Percentiles rank a stretch among this genome's conserved stretches.
These are phyloP conservation scores for Chenopodium berlandieri DNA, from an alignment of 148 eudicot species.

Conservation along the genomic window DNA sequence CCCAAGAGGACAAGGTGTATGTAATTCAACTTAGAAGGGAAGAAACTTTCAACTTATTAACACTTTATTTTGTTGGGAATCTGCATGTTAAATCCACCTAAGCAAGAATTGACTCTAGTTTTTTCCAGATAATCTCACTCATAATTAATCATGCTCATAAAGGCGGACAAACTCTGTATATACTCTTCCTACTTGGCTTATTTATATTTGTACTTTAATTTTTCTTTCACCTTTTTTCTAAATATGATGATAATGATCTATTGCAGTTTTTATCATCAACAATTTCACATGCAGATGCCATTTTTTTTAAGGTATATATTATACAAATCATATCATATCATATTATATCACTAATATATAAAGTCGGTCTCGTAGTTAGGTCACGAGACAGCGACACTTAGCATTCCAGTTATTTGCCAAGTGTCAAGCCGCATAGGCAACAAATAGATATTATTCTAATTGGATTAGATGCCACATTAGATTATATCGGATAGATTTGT, in stretches of 20 bases:
- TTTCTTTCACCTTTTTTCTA: background rate
- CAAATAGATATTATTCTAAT: no score
- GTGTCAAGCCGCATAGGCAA: no score
- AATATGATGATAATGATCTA: background rate
- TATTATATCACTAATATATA: no score
- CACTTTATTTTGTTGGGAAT: slow-evolving; percentile 20
- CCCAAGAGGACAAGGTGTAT: no score
- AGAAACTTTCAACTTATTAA: background rate
- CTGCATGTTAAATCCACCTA: slow-evolving; percentile 23
- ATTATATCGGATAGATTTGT: no score
- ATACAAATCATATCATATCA: background rate
- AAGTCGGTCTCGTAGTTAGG: no score
- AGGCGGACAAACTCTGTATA: background rate
- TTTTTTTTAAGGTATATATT: background rate
- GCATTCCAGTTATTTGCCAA: no score
- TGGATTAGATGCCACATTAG: no score
- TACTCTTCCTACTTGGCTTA: background rate
- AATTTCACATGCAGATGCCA: slow-evolving; percentile 1
- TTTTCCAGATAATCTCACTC: background rate
- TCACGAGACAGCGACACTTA: no score
- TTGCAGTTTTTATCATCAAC: background rate
- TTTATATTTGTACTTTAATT: background rate
- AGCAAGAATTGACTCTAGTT: background rate
- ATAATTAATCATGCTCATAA: slow-evolving; percentile 10
- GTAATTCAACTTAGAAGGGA: background rate